Evolutionary conservation across 176 grass and related monocot genomes (phyloP).

Genomic region (Oryza meyeriana): DNA sequence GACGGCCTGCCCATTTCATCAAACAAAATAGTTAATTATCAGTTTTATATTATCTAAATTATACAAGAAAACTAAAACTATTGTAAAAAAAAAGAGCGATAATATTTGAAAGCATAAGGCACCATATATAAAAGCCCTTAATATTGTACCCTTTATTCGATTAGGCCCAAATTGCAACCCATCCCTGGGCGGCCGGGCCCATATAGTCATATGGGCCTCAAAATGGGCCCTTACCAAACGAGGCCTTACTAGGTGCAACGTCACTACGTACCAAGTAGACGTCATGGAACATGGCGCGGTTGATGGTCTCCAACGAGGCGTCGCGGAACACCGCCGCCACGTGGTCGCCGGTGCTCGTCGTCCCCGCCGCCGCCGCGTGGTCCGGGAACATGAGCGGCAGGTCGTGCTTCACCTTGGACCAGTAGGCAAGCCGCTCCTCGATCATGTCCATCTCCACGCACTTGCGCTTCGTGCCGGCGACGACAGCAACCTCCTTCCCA

Average conservation of each 20-base stretch:
- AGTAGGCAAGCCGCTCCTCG: not conserved
- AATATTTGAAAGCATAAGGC: too few relatives aligned
- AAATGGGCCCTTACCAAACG: not conserved
- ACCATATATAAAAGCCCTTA: too few relatives aligned
- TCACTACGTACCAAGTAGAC: not conserved
- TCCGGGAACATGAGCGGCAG: conserved; percentile 1
- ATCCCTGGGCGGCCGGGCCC: too few relatives aligned
- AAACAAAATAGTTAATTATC: not conserved
- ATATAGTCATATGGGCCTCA: too few relatives aligned
- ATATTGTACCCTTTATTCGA: too few relatives aligned
- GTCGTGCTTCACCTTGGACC: conserved; percentile 6
- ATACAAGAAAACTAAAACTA: too few relatives aligned
- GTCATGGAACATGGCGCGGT: conserved; percentile 11
- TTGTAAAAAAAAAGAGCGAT: too few relatives aligned
- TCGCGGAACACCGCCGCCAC: not conserved
- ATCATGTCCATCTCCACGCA: not conserved
- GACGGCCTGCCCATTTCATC: not conserved
- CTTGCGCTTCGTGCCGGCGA: not conserved
- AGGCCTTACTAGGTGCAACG: not conserved
- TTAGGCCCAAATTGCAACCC: too few relatives aligned
- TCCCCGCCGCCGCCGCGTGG: not conserved
- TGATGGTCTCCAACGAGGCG: not conserved
- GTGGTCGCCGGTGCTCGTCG: not conserved
- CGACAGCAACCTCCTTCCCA: not conserved
- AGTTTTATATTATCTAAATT: too few relatives aligned